Evolutionary conservation across 2,329 filamentous ascomycete genomes (phyloP).

Genomic region (Corinectria fuckeliana): DNA sequence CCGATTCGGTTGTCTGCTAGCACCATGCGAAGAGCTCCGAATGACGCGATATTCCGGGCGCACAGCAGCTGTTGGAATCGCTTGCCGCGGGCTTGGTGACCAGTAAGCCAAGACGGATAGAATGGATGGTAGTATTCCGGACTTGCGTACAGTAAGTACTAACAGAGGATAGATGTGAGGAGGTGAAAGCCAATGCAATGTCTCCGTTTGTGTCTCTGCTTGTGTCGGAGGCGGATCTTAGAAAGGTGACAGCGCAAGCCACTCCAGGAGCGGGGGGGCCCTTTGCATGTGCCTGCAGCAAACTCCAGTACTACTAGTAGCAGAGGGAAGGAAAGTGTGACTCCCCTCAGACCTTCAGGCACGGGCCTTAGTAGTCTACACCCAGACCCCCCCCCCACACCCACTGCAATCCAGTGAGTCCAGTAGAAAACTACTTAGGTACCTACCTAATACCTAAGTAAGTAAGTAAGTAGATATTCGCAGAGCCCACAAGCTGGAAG

Average conservation of each 20-base stretch:
- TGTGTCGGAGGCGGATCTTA: background rate
- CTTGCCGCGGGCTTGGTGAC: background rate
- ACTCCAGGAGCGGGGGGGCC: background rate
- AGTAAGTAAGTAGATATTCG: too few species aligned
- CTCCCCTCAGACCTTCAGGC: slow-evolving; percentile 1
- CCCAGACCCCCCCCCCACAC: too few species aligned
- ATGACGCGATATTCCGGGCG: slow-evolving; percentile 9
- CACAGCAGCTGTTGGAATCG: background rate
- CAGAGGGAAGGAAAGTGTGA: slow-evolving; percentile 3
- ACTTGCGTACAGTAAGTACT: too few species aligned
- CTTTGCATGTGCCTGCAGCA: slow-evolving; percentile 17
- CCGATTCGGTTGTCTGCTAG: background rate
- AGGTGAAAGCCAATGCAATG: background rate
- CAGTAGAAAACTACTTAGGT: too few species aligned
- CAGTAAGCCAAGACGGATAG: background rate
- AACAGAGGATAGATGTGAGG: background rate
- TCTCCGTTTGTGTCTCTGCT: background rate
- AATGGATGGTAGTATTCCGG: background rate
- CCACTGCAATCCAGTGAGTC: background rate
- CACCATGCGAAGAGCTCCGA: slow-evolving; percentile 20
- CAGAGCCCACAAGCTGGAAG: background rate
- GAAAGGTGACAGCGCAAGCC: slow-evolving; percentile 1
- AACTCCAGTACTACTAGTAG: slow-evolving; percentile 6
- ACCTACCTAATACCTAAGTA: too few species aligned
- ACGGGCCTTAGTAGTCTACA: too few species aligned